phyloP scores from a whole-genome alignment of 805 yeast genomes.

The Lachancea thermotolerans region DNA sequence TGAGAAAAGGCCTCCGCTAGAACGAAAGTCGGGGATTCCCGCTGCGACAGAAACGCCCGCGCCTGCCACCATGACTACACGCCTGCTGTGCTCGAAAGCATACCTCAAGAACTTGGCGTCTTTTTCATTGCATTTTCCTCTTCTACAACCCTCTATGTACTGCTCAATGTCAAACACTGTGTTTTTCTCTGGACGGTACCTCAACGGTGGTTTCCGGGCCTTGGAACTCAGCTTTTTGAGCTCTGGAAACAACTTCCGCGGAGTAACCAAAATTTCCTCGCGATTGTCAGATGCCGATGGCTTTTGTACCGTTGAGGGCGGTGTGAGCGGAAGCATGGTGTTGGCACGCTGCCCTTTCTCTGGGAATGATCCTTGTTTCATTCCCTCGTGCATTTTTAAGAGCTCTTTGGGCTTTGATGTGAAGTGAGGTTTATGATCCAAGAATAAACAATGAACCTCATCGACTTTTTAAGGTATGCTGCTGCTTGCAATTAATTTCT shows the following conservation, averaged over 20 bases:
- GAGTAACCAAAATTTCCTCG: conserved; percentile 9
- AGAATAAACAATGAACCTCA: no score
- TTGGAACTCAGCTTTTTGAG: conserved; percentile 9
- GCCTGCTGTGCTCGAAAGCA: conserved; percentile 48
- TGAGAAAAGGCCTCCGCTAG: conserved; percentile 69
- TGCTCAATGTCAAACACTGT: conserved; percentile 36
- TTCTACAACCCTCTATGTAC: conserved; percentile 12
- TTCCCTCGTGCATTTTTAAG: no score
- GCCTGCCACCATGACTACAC: conserved; percentile 66
- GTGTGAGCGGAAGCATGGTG: conserved; percentile 5
- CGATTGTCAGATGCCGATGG: not conserved
- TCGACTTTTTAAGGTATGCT: no score
- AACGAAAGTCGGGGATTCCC: conserved; percentile 85
- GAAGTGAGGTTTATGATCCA: no score
- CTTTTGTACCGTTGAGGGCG: conserved; percentile 10
- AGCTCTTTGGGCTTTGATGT: no score
- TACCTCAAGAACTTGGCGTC: conserved; percentile 44
- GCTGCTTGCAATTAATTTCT: not conserved
- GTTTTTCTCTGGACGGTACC: conserved; percentile 41
- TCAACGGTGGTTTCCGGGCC: conserved; percentile 39
- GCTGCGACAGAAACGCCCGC: conserved; percentile 90
- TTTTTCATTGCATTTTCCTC: conserved; percentile 5
- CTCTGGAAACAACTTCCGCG: conserved; percentile 19
- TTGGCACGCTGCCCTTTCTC: not conserved
- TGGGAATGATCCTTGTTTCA: not conserved